These are phyloP conservation scores for Symmetrospora coprosmae DNA, from an alignment of 768 basidiomycete species.

Conservation along the genomic window DNA sequence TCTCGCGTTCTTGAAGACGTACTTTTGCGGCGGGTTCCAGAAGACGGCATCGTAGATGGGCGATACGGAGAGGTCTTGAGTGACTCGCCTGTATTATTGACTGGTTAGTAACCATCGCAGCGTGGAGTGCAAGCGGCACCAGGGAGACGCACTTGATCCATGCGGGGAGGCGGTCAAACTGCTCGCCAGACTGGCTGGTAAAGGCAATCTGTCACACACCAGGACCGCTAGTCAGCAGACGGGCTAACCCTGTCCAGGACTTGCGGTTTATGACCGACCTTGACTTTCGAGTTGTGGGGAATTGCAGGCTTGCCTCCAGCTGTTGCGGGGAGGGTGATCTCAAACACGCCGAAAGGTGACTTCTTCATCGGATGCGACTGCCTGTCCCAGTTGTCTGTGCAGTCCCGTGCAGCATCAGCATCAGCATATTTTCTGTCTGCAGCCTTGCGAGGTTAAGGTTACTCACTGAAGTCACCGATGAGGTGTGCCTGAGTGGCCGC, in stretches of 20 bases:
- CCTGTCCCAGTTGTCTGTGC: constrained; percentile 72
- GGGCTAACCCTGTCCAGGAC: neutral
- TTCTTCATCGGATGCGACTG: constrained; percentile 71
- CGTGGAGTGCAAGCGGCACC: neutral
- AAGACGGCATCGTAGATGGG: constrained; percentile 93
- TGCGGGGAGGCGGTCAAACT: constrained; percentile 79
- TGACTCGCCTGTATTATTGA: constrained; percentile 49
- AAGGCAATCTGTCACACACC: constrained; percentile 59
- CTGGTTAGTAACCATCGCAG: too few species aligned
- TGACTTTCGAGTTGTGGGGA: constrained; percentile 86
- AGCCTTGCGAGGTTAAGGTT: too few species aligned
- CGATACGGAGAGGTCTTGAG: constrained; percentile 77
- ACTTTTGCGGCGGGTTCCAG: constrained; percentile 91
- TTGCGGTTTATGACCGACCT: constrained; percentile 44
- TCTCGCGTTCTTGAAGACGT: constrained; percentile 65
- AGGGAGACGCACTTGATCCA: constrained; percentile 61
- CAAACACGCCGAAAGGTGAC: constrained; percentile 77
- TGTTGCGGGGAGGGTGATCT: constrained; percentile 57
- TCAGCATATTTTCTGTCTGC: constrained; percentile 15
- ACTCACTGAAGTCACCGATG: constrained; percentile 93
- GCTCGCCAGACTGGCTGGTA: constrained; percentile 59
- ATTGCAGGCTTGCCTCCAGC: constrained; percentile 62
- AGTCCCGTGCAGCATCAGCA: neutral
- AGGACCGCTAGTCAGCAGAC: neutral
- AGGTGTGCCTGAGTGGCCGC: constrained; percentile 66